Evolutionary conservation across 169 alveolate species (phyloP), one percentile per base, ranked within the genome.

Genomic region (Babesia ovata): DNA sequence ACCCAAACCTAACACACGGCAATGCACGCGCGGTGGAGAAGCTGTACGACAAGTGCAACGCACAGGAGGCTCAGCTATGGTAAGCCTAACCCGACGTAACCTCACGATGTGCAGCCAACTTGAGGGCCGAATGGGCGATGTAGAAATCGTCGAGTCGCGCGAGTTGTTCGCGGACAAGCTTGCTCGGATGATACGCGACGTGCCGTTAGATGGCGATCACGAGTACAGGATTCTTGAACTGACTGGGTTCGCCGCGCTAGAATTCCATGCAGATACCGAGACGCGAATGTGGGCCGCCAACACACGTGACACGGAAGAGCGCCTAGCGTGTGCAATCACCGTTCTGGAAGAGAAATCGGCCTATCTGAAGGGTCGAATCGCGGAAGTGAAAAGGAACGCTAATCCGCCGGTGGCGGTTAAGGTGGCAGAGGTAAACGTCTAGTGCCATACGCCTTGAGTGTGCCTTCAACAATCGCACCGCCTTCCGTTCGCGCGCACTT

Each of bases 251-350:
- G 73, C 75, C 6, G 89, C 84, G 22, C 42, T 82, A 44, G 89
- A 82, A 54, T 82, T 62, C 46, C 78, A 82, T 58, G 84, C 85
- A 21, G 89, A 82, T 29, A 22, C 52, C 13, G 81, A 82, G 29
- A 74, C 85, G 6, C 36, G 63, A 19, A n/a, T 82, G 48, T 72
- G 85, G 84, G 89, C 89, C 12, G 74, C 74, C 52, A 82, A 63
- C 59, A 66, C 46, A 4, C 61, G 57, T 21, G 66, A 82, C 56
- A 62, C 86, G 19, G 89, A 82, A 21, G 79, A 82, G 42, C 69
- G 89, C 11, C 56, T 82, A 17, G 73, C 63, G 46, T 62, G 59
- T 7, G 79, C 79, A 0, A 74, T 49, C n/a, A 60, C 39, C 46
- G 75, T 82, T 16, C 69, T 82, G 45, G 76, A 82, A 16, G 65